Evolutionary conservation across 1,139 yeast species (phyloP), one percentile per base, ranked within the genome.

Genomic region (Debaryomyces udenii): DNA sequence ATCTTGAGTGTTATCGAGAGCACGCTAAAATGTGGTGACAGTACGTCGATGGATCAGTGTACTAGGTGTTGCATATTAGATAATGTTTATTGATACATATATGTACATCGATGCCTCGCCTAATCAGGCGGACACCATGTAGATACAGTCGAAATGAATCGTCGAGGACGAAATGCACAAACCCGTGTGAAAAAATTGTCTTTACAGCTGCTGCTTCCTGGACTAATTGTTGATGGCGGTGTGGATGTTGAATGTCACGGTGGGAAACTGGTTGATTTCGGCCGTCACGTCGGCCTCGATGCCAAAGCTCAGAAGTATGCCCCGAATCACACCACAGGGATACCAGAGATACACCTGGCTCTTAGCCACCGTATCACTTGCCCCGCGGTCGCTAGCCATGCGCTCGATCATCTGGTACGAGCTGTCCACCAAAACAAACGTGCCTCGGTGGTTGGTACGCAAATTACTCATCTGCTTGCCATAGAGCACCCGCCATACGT

Each of bases 381-480:
- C 62, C 1, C 81, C 81, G 22, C 56, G 52, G 10, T 74, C 63
- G 31, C 85, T 76, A 54, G 80, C 74, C 70, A 86, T 75, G 35
- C 78, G 70, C 29, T 66, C 60, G 35, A 87, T 76, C 43, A 79
- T 68, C 43, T 74, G 71, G 64, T 84, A 85, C 38, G 66, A 66
- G 56, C 77, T 80, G 58, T 88, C 96, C 11, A 86, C 80, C 39
- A 88, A 68, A 27, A 88, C 94, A 62, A 83, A 88, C 0, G 93
- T 86, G 4, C 94, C 90, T 38, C 96, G 67, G 59, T 93, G 98
- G 59, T 93, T 93, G 1, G 99, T 93, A 49, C 96, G 77, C 46
- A 93, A 71, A 55, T 89, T 90, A 61, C 90, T 96, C 73, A 93
- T 88, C 62, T 87, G 97, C 61, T 90, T 93, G 35, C 82, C 80